Evolutionary conservation across 2,329 filamentous ascomycete species (phyloP).

Genomic region (Boeremia exigua): DNA sequence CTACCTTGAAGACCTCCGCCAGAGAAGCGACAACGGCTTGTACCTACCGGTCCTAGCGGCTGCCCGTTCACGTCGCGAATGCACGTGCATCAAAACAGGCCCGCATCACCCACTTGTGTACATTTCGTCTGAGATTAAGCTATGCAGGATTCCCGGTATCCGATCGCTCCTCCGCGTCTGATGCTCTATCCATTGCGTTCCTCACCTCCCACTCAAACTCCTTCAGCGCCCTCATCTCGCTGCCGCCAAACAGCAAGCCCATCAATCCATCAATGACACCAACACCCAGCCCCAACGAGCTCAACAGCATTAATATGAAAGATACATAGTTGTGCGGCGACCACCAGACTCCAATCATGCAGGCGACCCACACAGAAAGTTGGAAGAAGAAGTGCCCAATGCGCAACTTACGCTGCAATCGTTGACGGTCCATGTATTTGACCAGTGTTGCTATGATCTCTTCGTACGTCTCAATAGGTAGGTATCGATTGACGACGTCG

Average conservation of each 20-base stretch:
- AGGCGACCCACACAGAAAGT: slow-evolving; percentile 71
- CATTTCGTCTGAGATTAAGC: background rate
- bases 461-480: slow-evolving; percentile 65
- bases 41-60: too few species aligned
- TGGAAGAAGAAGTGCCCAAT: slow-evolving; percentile 75
- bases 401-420: slow-evolving; percentile 73
- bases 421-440: slow-evolving; percentile 73
- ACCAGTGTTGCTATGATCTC: slow-evolving; percentile 74
- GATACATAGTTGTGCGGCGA: slow-evolving; percentile 75
- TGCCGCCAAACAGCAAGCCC: slow-evolving; percentile 83
- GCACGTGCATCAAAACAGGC: slow-evolving; percentile 23
- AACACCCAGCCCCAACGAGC: slow-evolving; percentile 75
- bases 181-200: slow-evolving; percentile 38
- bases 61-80: slow-evolving; percentile 10
- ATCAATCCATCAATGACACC: slow-evolving; percentile 86
- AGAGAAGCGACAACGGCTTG: too few species aligned
- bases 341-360: slow-evolving; percentile 86
- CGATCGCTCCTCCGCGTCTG: slow-evolving; percentile 13
- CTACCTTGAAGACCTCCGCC: too few species aligned
- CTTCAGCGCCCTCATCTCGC: slow-evolving; percentile 79
- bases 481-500: slow-evolving; percentile 35
- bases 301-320: slow-evolving; percentile 80
- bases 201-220: slow-evolving; percentile 94
- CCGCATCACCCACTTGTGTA: too few species aligned
- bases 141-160: background rate